phyloP scores from a whole-genome alignment of 2,329 filamentous ascomycete genomes.

The Pochonia chlamydosporia region DNA sequence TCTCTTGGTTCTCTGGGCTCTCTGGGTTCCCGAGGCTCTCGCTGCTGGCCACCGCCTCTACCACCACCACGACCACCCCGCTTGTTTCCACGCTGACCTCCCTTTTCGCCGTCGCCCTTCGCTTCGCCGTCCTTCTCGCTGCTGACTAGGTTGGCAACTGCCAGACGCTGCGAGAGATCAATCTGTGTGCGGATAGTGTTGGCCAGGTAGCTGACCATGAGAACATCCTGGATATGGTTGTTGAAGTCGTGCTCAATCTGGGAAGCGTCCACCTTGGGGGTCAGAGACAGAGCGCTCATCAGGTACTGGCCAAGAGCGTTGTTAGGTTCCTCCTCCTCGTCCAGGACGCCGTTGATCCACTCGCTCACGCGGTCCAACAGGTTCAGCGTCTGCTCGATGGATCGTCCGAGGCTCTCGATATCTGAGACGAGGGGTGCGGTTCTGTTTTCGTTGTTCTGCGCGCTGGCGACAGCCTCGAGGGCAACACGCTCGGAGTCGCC shows the following conservation, averaged over 20 bases:
- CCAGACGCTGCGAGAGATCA: constrained; percentile 91
- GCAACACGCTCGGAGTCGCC: constrained; percentile 62
- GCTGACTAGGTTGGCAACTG: constrained; percentile 61
- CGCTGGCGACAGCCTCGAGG: constrained; percentile 77
- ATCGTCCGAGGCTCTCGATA: constrained; percentile 81
- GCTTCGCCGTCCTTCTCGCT: constrained; percentile 44
- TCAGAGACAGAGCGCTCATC: constrained; percentile 86
- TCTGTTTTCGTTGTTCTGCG: constrained; percentile 72
- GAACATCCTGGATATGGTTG: constrained; percentile 98
- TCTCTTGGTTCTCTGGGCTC: constrained; percentile 36
- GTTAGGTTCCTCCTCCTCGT: constrained; percentile 85
- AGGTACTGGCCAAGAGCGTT: constrained; percentile 92
- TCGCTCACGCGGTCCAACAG: constrained; percentile 87
- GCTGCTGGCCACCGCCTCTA: constrained; percentile 44
- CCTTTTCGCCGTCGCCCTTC: constrained; percentile 38
- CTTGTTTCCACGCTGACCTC: constrained; percentile 43
- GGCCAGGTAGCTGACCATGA: constrained; percentile 95
- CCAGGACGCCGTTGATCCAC: constrained; percentile 89
- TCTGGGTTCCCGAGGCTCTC: constrained; percentile 40
- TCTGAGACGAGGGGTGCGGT: constrained; percentile 73
- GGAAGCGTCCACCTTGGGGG: constrained; percentile 85
- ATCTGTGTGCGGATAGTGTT: constrained; percentile 99
- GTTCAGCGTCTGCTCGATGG: constrained; percentile 79
- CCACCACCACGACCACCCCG: constrained; percentile 46
- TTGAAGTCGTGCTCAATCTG: constrained; percentile 98